phyloP scores from a whole-genome alignment of 2,329 filamentous ascomycete species.

The Dactylellina parvicollis region DNA sequence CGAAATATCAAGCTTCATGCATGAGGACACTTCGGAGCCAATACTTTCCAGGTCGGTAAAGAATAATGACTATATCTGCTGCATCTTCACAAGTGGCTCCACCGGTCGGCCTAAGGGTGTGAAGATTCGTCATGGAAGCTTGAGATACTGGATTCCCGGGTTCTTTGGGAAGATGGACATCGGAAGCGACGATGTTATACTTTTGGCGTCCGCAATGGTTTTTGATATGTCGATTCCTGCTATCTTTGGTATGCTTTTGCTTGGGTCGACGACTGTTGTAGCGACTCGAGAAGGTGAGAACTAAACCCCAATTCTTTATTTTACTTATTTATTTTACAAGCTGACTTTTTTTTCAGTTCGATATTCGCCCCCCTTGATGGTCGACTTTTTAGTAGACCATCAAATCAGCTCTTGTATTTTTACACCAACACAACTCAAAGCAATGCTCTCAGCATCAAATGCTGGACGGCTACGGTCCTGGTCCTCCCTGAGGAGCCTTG shows the following conservation, averaged over 20 bases:
- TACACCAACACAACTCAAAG: constrained; percentile 27
- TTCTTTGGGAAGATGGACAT: not conserved
- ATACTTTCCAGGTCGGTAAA: constrained; percentile 1
- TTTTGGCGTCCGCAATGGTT: constrained; percentile 26
- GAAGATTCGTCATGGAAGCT: constrained; percentile 24
- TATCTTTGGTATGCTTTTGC: constrained; percentile 18
- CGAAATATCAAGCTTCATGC: constrained; percentile 11
- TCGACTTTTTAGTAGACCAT: constrained; percentile 17
- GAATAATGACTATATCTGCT: constrained; percentile 17
- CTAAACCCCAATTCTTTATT: not conserved
- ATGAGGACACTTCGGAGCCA: constrained; percentile 2
- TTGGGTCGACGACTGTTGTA: constrained; percentile 14
- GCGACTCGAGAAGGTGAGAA: constrained; percentile 25
- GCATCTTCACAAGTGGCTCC: constrained; percentile 27
- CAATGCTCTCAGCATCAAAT: constrained; percentile 20
- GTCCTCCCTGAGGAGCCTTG: constrained; percentile 22
- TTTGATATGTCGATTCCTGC: constrained; percentile 33
- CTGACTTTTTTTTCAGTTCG: constrained; percentile 7
- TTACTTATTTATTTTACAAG: not conserved
- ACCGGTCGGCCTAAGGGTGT: constrained; percentile 29
- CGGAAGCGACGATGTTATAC: constrained; percentile 10
- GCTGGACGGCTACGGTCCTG: constrained; percentile 6
- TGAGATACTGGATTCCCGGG: constrained; percentile 13
- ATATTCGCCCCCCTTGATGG: constrained; percentile 34
- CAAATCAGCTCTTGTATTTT: constrained; percentile 18